Conservation (phyloP, 345 rosid genomes). For the Hibiscus trionum region DNA sequence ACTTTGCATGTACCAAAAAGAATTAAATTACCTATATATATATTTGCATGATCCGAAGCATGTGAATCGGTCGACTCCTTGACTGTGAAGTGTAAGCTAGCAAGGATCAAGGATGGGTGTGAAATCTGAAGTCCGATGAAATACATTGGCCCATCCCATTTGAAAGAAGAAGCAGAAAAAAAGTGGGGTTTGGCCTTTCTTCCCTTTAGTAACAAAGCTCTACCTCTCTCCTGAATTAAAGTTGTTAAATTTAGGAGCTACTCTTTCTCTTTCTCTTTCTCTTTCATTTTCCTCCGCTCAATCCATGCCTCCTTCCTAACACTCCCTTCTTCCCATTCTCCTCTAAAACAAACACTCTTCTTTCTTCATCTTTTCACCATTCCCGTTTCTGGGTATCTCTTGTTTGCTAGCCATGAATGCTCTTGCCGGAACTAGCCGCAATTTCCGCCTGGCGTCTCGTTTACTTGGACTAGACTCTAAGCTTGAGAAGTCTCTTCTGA, state of each 20-base stretch:
- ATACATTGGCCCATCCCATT: background rate
- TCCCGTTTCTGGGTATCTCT: background rate
- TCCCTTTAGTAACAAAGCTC: background rate
- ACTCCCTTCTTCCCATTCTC: background rate
- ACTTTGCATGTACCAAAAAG: no score
- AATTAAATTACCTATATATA: no score
- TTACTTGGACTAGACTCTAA: constrained; percentile 90
- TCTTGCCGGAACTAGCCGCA: constrained; percentile 86
- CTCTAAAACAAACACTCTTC: background rate
- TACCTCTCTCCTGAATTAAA: background rate
- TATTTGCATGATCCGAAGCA: background rate
- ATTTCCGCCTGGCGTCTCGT: constrained; percentile 80
- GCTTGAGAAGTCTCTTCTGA: constrained; percentile 75
- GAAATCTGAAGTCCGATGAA: background rate
- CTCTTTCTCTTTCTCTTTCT: background rate
- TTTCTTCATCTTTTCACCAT: background rate
- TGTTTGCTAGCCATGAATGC: constrained; percentile 58
- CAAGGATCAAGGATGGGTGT: background rate
- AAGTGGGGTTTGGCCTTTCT: background rate
- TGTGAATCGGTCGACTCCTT: background rate
- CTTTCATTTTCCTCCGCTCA: background rate
- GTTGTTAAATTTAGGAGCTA: background rate
- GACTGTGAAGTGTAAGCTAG: no score
- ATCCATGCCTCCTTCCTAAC: background rate
- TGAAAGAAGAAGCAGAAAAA: background rate